Evolutionary conservation across 176 grass and related monocot genomes (phyloP), one percentile per base, ranked within the genome.

Genomic region (Zea luxurians): DNA sequence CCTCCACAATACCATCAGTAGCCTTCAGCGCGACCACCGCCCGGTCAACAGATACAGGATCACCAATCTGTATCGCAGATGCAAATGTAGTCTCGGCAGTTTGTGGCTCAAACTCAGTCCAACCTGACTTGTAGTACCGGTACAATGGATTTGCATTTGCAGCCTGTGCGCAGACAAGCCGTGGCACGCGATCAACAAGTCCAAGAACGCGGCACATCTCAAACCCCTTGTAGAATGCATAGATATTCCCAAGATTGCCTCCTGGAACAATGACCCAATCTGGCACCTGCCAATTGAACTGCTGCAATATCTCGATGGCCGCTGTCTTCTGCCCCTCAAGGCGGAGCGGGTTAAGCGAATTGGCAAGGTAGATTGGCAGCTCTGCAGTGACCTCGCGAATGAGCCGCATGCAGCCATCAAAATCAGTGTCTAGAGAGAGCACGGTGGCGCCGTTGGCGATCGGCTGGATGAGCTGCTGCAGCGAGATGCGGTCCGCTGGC

Each of bases 171-270:
- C 91, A 90, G 7, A 90, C 88, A 70, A 94, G 88, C 7, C 83
- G 86, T 0, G 91, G 91, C 59, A 86, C 10, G 11, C 83, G 83
- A 64, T 88, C 88, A 48, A 91, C 91, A 11, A 90, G 86, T 0
- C 89, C 91, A 52, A 91, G 88, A 46, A 55, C 86, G 55, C 80
- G 83, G 73, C 88, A 90, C 88, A 90, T 91, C 80, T 91, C 86
- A 18, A 90, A 94, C 20, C 88, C 92, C 80, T 90, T 90, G 63
- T 91, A 94, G 88, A 90, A 94, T 8, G 91, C 91, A 83, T 88
- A 94, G 21, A 94, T 91, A n/a, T 94, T 94, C 6, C 91, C 91
- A 17, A 91, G 86, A 75, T 91, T 91, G 66, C 86, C 88, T 21
- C 86, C 88, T 2, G 91, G 91, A 37, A 94, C 83, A 48, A 94